Evolutionary conservation across 208 protist genomes (phyloP), one percentile per base, ranked within the genome.

Genomic region (Leishmania guyanensis): DNA sequence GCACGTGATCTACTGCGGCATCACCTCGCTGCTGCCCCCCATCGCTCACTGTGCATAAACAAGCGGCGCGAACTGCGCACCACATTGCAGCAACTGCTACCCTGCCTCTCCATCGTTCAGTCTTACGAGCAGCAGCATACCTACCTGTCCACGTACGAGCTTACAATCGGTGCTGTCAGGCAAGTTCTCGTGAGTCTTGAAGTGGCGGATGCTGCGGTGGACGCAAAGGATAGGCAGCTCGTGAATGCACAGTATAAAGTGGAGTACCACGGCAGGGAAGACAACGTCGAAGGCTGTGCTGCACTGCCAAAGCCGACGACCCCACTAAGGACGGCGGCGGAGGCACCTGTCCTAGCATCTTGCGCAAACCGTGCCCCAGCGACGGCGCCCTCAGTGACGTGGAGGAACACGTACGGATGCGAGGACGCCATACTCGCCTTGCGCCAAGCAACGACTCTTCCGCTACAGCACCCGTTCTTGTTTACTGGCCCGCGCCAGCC

Each of bases 391-490:
- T 39, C 72, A 39, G 72, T 62, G 36, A 71, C 56, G 5, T 88
- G 85, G 82, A 68, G 20, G 16, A 77, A 80, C 86, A 95, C 99
- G 22, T 97, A 96, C 10, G 99, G 99, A 65, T 95, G 99, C 70
- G 88, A 95, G 17, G 89, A 91, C 10, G 99, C 99, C 73, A 99
- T 99, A 78, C 71, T 94, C 54, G 93, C 98, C 5, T 89, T 99
- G 22, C 93, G 99, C 72, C 99, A 99, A 81, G 98, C 98, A 29
- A 98, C 99, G 1, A 97, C 99, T 46, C 84, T 99, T 20, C 99
- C 99, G 2, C 84, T 96, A 50, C 95, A 90, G 77, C 99, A 99
- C 80, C 99, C 99, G 16, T 92, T 99, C 10, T 89, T 99, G 60
- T 99, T 99, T 88, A 88, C 82, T 10, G 98, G 97, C 56, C 91